These are phyloP conservation scores for Helianthus tuberosus DNA, from an alignment of 129 eudicot species.

Conservation along the genomic window DNA sequence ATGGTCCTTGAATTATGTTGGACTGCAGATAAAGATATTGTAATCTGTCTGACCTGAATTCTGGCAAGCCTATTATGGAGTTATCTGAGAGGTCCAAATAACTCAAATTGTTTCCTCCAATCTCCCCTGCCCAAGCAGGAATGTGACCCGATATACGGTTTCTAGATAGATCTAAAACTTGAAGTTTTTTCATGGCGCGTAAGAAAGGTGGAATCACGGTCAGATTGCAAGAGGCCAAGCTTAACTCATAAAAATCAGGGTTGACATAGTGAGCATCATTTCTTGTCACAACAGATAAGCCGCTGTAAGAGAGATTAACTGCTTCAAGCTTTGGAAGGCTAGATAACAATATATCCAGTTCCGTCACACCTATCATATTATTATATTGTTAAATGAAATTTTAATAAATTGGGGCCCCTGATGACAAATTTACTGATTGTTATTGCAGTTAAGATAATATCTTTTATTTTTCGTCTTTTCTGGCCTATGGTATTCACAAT, in stretches of 20 bases:
- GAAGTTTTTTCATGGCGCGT: neutral
- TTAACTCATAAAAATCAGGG: neutral
- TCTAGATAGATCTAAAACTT: neutral
- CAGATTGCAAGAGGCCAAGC: conserved; percentile 1
- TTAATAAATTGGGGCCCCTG: too few species aligned
- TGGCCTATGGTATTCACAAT: too few species aligned
- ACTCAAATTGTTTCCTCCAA: neutral
- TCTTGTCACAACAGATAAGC: neutral
- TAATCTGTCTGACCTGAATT: neutral
- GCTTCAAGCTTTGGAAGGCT: neutral
- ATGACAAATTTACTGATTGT: too few species aligned
- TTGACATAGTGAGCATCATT: neutral
- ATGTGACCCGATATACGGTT: neutral
- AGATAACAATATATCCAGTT: neutral
- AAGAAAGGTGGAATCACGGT: neutral
- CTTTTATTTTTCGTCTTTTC: too few species aligned
- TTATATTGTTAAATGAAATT: too few species aligned
- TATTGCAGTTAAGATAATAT: too few species aligned
- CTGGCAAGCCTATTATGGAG: conserved; percentile 2
- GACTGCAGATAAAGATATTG: neutral
- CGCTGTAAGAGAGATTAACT: neutral
- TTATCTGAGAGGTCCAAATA: neutral
- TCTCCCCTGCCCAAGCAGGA: neutral
- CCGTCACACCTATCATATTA: too few species aligned
- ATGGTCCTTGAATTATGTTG: conserved; percentile 9